Conservation (phyloP, 2,329 filamentous ascomycete genomes). For the Zymoseptoria brevis region DNA sequence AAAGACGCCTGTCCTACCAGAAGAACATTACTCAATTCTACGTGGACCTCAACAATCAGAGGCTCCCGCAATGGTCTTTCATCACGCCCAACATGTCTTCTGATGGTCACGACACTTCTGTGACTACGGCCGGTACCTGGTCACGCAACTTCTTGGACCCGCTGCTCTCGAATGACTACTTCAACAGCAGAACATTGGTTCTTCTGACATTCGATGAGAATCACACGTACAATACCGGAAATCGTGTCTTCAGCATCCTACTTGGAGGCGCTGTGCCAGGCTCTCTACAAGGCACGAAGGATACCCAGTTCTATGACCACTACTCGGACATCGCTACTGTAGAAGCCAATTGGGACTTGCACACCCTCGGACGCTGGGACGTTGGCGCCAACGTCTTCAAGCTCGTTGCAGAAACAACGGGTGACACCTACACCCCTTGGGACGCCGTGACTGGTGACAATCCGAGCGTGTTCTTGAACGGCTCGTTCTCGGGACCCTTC, state of each 20-base stretch:
- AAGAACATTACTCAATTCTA: constrained; percentile 68
- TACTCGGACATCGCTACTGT: constrained; percentile 40
- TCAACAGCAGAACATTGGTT: constrained; percentile 68
- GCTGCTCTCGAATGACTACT: constrained; percentile 59
- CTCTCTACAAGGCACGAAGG: constrained; percentile 58
- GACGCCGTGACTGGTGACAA: constrained; percentile 20
- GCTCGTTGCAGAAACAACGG: constrained; percentile 30
- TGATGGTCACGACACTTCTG: constrained; percentile 66
- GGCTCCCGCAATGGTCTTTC: constrained; percentile 62
- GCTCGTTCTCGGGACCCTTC: constrained; percentile 29
- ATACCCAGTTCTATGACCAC: constrained; percentile 51
- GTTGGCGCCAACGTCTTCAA: constrained; percentile 41
- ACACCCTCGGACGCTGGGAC: constrained; percentile 41
- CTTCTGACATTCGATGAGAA: constrained; percentile 75
- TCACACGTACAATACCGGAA: constrained; percentile 54
- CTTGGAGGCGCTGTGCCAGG: constrained; percentile 64
- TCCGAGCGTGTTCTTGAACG: constrained; percentile 27
- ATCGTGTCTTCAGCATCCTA: constrained; percentile 62
- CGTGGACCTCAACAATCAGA: constrained; percentile 54
- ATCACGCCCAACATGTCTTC: constrained; percentile 68
- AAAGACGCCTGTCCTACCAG: constrained; percentile 56
- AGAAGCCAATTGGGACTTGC: constrained; percentile 39
- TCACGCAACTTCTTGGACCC: constrained; percentile 60
- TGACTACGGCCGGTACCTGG: constrained; percentile 63
- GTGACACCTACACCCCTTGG: constrained; percentile 24